phyloP scores from a whole-genome alignment of 495 filamentous ascomycete species.

The Penicillium maclennaniae region DNA sequence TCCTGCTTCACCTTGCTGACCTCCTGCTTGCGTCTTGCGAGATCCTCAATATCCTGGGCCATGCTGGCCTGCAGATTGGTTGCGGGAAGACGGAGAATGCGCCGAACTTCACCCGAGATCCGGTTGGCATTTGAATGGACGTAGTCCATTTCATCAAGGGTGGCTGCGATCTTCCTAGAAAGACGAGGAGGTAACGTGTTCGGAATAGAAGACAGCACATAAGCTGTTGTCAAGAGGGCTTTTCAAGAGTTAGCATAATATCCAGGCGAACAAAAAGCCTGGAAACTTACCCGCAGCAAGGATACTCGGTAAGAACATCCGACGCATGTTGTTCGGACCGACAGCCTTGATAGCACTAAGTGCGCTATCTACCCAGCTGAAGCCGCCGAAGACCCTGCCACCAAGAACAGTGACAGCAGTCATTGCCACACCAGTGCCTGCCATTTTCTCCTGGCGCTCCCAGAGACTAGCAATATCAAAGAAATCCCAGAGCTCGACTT shows the following conservation, averaged over 20 bases:
- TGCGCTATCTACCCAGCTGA: slow-evolving; percentile 85
- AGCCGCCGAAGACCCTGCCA: slow-evolving; percentile 71
- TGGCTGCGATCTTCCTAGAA: slow-evolving; percentile 73
- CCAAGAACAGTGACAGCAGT: slow-evolving; percentile 87
- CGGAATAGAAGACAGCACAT: slow-evolving; percentile 81
- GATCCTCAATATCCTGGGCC: slow-evolving; percentile 76
- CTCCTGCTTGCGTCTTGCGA: slow-evolving; percentile 72
- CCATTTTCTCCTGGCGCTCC: slow-evolving; percentile 90
- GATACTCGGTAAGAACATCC: slow-evolving; percentile 75
- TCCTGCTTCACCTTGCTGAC: slow-evolving; percentile 70
- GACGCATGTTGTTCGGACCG: slow-evolving; percentile 78
- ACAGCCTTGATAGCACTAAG: slow-evolving; percentile 74
- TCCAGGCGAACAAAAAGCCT: neutral
- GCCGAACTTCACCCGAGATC: slow-evolving; percentile 77
- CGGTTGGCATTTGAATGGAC: slow-evolving; percentile 82
- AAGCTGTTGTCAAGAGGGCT: slow-evolving; percentile 71
- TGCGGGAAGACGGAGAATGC: slow-evolving; percentile 80
- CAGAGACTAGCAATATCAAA: slow-evolving; percentile 79
- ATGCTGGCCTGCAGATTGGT: slow-evolving; percentile 75
- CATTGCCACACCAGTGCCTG: slow-evolving; percentile 87
- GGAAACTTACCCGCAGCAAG: slow-evolving; percentile 66
- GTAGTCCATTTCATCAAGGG: slow-evolving; percentile 81
- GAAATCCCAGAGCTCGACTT: slow-evolving; percentile 88
- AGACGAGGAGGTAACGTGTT: slow-evolving; percentile 83
- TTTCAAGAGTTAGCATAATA: slow-evolving; percentile 31